Base-by-base conservation (phyloP, 1,284 basidiomycete genomes). In the Xerocomus amazonicus region DNA sequence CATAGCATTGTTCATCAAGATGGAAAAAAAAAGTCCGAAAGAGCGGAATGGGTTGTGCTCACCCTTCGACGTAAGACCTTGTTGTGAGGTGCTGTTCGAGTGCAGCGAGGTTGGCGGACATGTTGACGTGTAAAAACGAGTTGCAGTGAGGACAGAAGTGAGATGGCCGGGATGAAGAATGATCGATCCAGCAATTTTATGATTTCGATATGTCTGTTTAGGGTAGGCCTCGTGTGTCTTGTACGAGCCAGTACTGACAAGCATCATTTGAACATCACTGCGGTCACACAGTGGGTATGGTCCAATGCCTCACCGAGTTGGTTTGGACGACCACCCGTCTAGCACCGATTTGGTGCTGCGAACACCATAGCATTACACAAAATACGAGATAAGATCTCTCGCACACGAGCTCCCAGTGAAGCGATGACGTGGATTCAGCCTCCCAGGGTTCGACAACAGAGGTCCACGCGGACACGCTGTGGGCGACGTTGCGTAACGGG, bases 61-160 rank as follows among this genome's bases (percentile, higher is more conserved):
- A 96, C 92, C 92, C 93, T 70, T 94, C 90, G 52, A 96, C 77
- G 74, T 96, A 97, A 55, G 91, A 92, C 70, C 90, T 80, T 63
- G 83, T 81, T 50, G 83, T 69, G 62, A 97, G 88, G 79, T 95
- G 90, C 56, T 84, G 68, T 67, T 96, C 90, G 66, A 97, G 87
- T 62, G 87, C 84, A 46, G 74, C 66, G 61, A 92, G 77, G 72
- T 92, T 78, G 63, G 75, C 73, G 65, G 88, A 80, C 90, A 92
- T 92, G 40, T 61, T 59, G 53, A 61, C 54, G 56, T 60, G 50
- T 53, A 51, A 3, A 52, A 45, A 43, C 41, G 48, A 48, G 31
- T 34, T 46, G 45, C 43, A 36, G 43, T 56, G 54, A 52, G 58
- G 59, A 50, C 36, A 39, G 29, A 23, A 63, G 59, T 72, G 59